These are phyloP conservation scores for Annulohypoxylon stygium DNA, from an alignment of 495 filamentous ascomycete species.

Conservation along the genomic window DNA sequence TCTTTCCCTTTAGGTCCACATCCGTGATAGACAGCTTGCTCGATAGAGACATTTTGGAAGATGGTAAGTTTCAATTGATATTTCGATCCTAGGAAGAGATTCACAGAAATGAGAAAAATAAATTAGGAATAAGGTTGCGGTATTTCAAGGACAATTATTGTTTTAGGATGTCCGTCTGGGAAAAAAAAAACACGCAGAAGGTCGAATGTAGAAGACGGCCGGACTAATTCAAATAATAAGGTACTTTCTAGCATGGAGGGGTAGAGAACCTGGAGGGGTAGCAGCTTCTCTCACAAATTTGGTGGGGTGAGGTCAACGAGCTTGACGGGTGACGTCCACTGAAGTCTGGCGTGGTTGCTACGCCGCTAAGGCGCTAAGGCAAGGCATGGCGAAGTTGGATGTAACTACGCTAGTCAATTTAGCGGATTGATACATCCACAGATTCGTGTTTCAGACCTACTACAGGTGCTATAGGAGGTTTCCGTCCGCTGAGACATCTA, in stretches of 20 bases:
- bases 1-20: slow-evolving; percentile 96
- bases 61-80: slow-evolving; percentile 31
- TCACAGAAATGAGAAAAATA: slow-evolving; percentile 12
- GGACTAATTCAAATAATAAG: slow-evolving; percentile 26
- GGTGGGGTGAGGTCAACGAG: slow-evolving; percentile 47
- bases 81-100: slow-evolving; percentile 11
- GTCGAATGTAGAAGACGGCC: slow-evolving; percentile 14
- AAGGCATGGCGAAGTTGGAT: slow-evolving; percentile 1
- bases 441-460: slow-evolving; percentile 10
- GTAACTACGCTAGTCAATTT: slow-evolving; percentile 32
- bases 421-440: slow-evolving; percentile 31
- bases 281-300: slow-evolving; percentile 30
- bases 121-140: slow-evolving; percentile 34
- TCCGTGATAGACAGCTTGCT: slow-evolving; percentile 98
- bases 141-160: slow-evolving; percentile 34
- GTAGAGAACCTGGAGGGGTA: slow-evolving; percentile 28
- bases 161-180: slow-evolving; percentile 33
- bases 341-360: slow-evolving; percentile 23
- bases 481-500: background rate
- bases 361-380: slow-evolving; percentile 35
- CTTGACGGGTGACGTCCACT: slow-evolving; percentile 42
- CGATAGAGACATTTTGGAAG: slow-evolving; percentile 88
- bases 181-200: slow-evolving; percentile 43
- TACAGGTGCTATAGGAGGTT: slow-evolving; percentile 36
- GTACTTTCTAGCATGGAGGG: background rate